Conservation (phyloP, 768 basidiomycete species). For the Kwoniella sp. region DNA sequence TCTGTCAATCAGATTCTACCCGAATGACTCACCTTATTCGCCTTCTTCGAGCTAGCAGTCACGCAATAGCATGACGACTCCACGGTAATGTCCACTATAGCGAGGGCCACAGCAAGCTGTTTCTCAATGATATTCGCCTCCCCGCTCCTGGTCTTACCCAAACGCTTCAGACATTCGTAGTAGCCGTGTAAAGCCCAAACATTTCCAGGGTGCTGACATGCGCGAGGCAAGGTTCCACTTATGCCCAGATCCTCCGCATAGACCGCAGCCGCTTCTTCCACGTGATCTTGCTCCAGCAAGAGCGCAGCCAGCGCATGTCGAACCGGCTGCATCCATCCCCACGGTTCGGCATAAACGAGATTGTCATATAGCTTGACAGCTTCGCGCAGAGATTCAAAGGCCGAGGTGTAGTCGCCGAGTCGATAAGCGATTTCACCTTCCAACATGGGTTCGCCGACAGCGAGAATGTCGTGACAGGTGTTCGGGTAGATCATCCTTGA, state of each 20-base stretch:
- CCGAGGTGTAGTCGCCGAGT: constrained; percentile 33
- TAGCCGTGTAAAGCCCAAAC: constrained; percentile 50
- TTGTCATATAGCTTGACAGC: constrained; percentile 39
- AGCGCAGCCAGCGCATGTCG: constrained; percentile 50
- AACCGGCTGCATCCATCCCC: constrained; percentile 47
- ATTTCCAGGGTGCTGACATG: constrained; percentile 47
- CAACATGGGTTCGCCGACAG: constrained; percentile 42
- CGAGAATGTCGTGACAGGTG: constrained; percentile 24
- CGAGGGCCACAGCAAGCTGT: constrained; percentile 33
- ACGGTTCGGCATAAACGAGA: constrained; percentile 46
- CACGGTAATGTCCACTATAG: constrained; percentile 38
- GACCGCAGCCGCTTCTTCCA: constrained; percentile 32
- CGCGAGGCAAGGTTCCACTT: constrained; percentile 31
- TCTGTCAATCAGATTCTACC: background rate
- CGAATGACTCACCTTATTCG: background rate
- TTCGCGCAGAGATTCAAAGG: constrained; percentile 40
- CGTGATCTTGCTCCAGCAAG: constrained; percentile 38
- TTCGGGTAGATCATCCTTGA: constrained; percentile 42
- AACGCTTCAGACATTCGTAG: constrained; percentile 40
- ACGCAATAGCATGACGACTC: constrained; percentile 39
- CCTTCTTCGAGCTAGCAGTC: background rate
- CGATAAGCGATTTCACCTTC: constrained; percentile 51
- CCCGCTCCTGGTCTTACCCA: constrained; percentile 23
- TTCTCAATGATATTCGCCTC: constrained; percentile 33
- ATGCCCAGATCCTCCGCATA: constrained; percentile 47